Conservation (phyloP, 2,329 filamentous ascomycete species). For the Nothophaeocryptopus gaeumannii region DNA sequence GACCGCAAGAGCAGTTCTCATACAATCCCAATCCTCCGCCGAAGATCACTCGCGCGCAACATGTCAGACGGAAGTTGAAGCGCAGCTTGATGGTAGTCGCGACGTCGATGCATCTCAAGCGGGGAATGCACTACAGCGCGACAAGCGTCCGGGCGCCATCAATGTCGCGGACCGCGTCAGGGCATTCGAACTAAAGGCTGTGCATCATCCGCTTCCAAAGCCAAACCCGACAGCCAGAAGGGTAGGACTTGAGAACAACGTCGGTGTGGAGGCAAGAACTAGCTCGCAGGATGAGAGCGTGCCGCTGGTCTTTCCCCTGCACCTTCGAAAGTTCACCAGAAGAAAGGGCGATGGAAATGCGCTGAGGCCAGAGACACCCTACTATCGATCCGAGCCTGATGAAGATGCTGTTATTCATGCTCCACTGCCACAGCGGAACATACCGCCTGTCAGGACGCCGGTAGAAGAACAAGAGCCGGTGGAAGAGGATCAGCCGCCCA, state of each 20-base stretch:
- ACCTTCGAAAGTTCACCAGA: slow-evolving; percentile 27
- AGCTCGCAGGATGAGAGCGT: slow-evolving; percentile 2
- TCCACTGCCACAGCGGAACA: slow-evolving; percentile 23
- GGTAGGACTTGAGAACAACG: slow-evolving; percentile 1
- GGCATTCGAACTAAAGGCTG: slow-evolving; percentile 17
- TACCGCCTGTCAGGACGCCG: slow-evolving; percentile 15
- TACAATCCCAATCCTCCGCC: not conserved
- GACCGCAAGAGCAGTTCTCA: slow-evolving; percentile 10
- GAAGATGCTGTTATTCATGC: slow-evolving; percentile 22
- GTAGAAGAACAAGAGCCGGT: not conserved
- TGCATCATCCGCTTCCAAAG: slow-evolving; percentile 1
- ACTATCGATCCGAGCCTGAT: slow-evolving; percentile 23
- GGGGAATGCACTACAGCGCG: not conserved
- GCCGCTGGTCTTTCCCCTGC: slow-evolving; percentile 30
- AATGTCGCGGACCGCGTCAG: slow-evolving; percentile 23
- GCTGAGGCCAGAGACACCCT: slow-evolving; percentile 27
- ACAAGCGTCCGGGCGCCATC: not conserved
- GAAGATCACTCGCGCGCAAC: not conserved
- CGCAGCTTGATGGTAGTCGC: slow-evolving; percentile 14
- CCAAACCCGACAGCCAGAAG: slow-evolving; percentile 1
- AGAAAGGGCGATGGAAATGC: slow-evolving; percentile 22
- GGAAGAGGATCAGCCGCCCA: too few species aligned
- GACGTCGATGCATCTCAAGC: slow-evolving; percentile 10
- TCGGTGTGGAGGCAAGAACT: not conserved
- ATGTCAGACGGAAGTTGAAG: slow-evolving; percentile 12